A percentile compares a stretch with the other conserved stretches of the same genome.
phyloP scores from a whole-genome alignment of 176 grass and related monocot genomes.

The Tillandsia fasciculata region DNA sequence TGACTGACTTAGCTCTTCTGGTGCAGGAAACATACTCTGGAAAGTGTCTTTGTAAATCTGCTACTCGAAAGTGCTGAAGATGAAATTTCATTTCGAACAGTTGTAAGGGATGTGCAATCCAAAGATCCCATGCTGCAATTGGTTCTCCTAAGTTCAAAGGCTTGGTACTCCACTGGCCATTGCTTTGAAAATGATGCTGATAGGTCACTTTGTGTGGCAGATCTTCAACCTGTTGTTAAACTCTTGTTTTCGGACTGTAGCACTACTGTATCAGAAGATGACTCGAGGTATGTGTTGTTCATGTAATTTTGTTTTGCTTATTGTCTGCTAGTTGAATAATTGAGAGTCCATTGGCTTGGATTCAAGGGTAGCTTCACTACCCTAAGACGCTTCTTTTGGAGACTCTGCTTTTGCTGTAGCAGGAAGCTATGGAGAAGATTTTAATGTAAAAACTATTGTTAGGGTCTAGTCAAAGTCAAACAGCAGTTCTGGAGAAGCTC shows the following conservation, averaged over 20 bases:
- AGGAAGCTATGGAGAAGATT: no score
- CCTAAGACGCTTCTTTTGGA: no score
- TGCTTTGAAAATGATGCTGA: conserved; percentile 54
- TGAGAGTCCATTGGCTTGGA: background rate
- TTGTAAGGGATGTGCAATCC: conserved; percentile 74
- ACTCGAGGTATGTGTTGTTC: conserved; percentile 43
- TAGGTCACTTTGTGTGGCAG: conserved; percentile 27
- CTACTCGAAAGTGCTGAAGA: conserved; percentile 77
- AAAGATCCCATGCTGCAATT: conserved; percentile 55
- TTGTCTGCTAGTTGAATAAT: background rate
- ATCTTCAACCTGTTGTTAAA: conserved; percentile 62
- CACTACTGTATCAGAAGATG: conserved; percentile 44
- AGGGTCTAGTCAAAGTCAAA: no score
- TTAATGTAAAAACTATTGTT: no score
- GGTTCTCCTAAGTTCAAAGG: conserved; percentile 68
- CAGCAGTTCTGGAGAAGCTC: no score
- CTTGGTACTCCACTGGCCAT: conserved; percentile 52
- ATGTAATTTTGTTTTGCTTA: conserved; percentile 10
- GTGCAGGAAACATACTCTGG: conserved; percentile 51
- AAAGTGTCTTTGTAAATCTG: conserved; percentile 65
- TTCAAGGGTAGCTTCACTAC: no score
- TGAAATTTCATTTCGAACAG: conserved; percentile 80
- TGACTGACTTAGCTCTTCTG: conserved; percentile 8
- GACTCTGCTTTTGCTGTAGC: no score
- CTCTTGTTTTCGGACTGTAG: conserved; percentile 59